Evolutionary conservation across 192 early-diverging fungal species (phyloP).

Genomic region (Coemansia sp.): DNA sequence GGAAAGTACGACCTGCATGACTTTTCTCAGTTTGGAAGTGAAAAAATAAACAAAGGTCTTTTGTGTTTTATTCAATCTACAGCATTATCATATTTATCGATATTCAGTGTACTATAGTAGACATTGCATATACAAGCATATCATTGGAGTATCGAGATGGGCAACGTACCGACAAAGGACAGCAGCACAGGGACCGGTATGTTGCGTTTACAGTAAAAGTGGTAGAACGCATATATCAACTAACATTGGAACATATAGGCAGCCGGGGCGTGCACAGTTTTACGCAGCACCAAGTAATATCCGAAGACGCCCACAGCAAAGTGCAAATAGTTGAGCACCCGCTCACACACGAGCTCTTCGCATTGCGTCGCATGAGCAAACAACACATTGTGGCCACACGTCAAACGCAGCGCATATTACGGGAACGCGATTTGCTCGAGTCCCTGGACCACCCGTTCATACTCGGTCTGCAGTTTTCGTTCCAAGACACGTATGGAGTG

Average conservation of each 20-base stretch:
- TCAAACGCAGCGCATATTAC: conserved; percentile 76
- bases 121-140: not conserved
- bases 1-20: too few relatives aligned
- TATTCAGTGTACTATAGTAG: too few relatives aligned
- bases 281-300: conserved; percentile 78
- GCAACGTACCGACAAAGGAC: conserved; percentile 3
- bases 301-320: conserved; percentile 87
- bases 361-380: conserved; percentile 94
- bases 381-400: conserved; percentile 68
- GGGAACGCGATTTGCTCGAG: conserved; percentile 81
- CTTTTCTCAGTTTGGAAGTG: too few relatives aligned
- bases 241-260: too few relatives aligned
- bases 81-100: too few relatives aligned
- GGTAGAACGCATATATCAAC: not conserved
- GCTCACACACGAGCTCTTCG: conserved; percentile 70
- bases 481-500: conserved; percentile 88
- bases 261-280: conserved; percentile 69
- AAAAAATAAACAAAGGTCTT: not conserved
- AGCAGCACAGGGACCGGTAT: not conserved
- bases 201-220: not conserved
- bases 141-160: not conserved
- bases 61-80: too few relatives aligned
- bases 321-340: conserved; percentile 87
- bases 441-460: conserved; percentile 76
- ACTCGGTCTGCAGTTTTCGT: conserved; percentile 84